phyloP scores from a whole-genome alignment of 768 basidiomycete genomes.

The Kwoniella newhampshirensis region DNA sequence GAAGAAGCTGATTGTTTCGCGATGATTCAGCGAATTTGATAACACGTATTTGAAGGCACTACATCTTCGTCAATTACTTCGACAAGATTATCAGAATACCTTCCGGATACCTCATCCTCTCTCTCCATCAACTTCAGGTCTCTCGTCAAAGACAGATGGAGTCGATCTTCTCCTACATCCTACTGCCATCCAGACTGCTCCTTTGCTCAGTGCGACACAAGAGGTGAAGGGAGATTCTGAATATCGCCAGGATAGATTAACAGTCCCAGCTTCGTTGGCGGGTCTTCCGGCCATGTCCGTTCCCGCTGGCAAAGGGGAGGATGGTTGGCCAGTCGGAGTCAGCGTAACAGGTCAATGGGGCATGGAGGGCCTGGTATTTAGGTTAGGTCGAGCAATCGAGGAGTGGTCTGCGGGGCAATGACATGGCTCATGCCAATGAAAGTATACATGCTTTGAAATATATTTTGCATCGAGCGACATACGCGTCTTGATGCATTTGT shows the following conservation, averaged over 20 bases:
- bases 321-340: conserved; percentile 79
- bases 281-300: conserved; percentile 80
- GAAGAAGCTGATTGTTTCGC: neutral
- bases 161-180: conserved; percentile 86
- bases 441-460: neutral
- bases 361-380: conserved; percentile 45
- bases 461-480: neutral
- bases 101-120: conserved; percentile 65
- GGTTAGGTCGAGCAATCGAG: conserved; percentile 30
- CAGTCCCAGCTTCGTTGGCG: conserved; percentile 86
- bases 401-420: conserved; percentile 9
- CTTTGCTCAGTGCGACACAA: conserved; percentile 57
- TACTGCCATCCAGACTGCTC: conserved; percentile 82
- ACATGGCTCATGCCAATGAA: neutral
- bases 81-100: conserved; percentile 68
- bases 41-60: conserved; percentile 96
- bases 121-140: neutral
- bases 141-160: conserved; percentile 27
- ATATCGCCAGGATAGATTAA: conserved; percentile 89
- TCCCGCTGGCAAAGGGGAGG: conserved; percentile 59
- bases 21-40: conserved; percentile 74
- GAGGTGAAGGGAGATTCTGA: conserved; percentile 55
- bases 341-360: conserved; percentile 90
- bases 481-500: neutral
- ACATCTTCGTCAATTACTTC: conserved; percentile 69